Percentiles rank a stretch among this genome's conserved stretches.
Evolutionary conservation across 768 basidiomycete species (phyloP).

Genomic region (Phlegmacium glaucopus): DNA sequence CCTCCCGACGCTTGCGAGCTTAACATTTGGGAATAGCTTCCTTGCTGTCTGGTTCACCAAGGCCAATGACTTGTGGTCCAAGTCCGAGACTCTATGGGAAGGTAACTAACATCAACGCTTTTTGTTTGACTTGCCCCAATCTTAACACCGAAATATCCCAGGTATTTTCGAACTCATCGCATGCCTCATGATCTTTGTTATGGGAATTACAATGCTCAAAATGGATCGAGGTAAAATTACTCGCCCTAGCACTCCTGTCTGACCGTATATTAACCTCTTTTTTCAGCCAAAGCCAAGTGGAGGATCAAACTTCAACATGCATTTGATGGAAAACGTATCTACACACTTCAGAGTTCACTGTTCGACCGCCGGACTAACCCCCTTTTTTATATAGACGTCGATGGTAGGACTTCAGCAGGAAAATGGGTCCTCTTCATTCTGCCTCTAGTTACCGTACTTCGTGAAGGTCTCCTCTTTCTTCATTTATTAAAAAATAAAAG

Average conservation of each 20-base stretch:
- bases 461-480: conserved; percentile 59
- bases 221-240: conserved; percentile 67
- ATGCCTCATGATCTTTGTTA: conserved; percentile 80
- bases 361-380: background rate
- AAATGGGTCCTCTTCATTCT: conserved; percentile 90
- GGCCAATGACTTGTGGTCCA: conserved; percentile 78
- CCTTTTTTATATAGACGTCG: conserved; percentile 45
- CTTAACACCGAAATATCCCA: conserved; percentile 18
- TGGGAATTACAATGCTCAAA: conserved; percentile 94
- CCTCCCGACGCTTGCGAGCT: background rate
- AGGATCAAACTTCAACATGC: conserved; percentile 80
- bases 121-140: too few relatives aligned
- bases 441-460: conserved; percentile 87
- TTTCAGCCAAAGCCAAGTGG: conserved; percentile 85
- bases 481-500: background rate
- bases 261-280: background rate
- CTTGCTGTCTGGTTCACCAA: conserved; percentile 95
- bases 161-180: conserved; percentile 72
- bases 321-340: conserved; percentile 60
- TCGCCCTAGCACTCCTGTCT: background rate
- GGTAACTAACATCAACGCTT: conserved; percentile 53
- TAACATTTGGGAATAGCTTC: conserved; percentile 40
- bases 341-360: background rate
- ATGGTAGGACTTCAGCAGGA: conserved; percentile 48
- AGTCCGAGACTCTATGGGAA: conserved; percentile 91